These are phyloP conservation scores for Xylariaceae sp. DNA, from an alignment of 2,329 filamentous ascomycete genomes.

Conservation along the genomic window DNA sequence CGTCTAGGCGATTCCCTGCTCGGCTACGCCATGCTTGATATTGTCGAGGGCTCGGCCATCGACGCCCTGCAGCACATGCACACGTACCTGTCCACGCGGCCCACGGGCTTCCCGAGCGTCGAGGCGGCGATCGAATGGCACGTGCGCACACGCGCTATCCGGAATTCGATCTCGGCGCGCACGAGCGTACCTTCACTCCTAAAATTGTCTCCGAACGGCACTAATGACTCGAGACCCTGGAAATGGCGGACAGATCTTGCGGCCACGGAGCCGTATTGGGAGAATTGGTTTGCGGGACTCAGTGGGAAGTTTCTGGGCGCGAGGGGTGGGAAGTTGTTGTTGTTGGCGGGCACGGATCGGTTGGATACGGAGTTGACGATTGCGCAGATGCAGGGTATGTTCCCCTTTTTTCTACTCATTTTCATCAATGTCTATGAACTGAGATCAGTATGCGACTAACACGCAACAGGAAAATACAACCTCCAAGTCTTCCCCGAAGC, in stretches of 20 bases:
- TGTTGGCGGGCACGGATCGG: constrained; percentile 32
- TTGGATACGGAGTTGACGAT: constrained; percentile 35
- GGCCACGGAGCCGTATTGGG: constrained; percentile 85
- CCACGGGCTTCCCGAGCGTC: constrained; percentile 69
- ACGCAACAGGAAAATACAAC: constrained; percentile 72
- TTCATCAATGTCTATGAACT: too few species aligned
- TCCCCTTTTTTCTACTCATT: background rate
- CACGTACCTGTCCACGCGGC: constrained; percentile 78
- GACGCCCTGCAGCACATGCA: constrained; percentile 94
- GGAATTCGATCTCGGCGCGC: constrained; percentile 76
- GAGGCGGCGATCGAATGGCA: constrained; percentile 90
- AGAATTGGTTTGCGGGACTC: constrained; percentile 85
- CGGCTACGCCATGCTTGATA: constrained; percentile 86
- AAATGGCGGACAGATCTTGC: constrained; percentile 81
- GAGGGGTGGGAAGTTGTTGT: constrained; percentile 48
- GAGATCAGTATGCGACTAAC: background rate
- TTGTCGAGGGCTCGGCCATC: constrained; percentile 93
- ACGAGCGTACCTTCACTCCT: constrained; percentile 82
- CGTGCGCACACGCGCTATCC: constrained; percentile 77
- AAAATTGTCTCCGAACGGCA: constrained; percentile 28
- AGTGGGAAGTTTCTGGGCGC: constrained; percentile 82
- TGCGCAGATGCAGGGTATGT: constrained; percentile 34
- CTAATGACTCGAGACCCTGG: constrained; percentile 51
- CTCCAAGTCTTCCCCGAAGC: constrained; percentile 91
- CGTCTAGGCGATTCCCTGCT: constrained; percentile 63